Evolutionary conservation across 495 filamentous ascomycete genomes (phyloP).

Genomic region (Alectoria sarmentosa): DNA sequence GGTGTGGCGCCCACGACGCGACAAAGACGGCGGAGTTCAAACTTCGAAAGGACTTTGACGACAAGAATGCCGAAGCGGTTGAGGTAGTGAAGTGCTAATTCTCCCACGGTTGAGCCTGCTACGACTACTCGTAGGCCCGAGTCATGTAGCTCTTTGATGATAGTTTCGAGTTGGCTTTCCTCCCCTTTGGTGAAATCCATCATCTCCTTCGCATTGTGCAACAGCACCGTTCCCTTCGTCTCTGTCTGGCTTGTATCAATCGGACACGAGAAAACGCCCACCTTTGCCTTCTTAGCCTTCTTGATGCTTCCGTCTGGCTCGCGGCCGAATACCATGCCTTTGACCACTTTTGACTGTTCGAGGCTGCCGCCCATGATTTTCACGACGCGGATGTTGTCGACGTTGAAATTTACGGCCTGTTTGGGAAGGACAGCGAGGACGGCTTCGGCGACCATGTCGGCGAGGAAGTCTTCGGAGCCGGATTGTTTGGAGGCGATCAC

Average conservation of each 20-base stretch:
- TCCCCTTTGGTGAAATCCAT: conserved; percentile 96
- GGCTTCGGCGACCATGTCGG: conserved; percentile 82
- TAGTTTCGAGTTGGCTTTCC: conserved; percentile 79
- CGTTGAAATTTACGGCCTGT: conserved; percentile 97
- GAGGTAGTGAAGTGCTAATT: conserved; percentile 94
- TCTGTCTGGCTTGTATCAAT: conserved; percentile 96
- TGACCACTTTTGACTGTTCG: conserved; percentile 88
- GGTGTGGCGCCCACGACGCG: conserved; percentile 95
- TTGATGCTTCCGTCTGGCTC: conserved; percentile 87
- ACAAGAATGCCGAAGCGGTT: conserved; percentile 93
- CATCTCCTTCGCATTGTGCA: conserved; percentile 98
- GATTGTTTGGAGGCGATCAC: conserved; percentile 96
- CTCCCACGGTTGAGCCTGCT: conserved; percentile 84
- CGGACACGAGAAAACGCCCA: conserved; percentile 92
- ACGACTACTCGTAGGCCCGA: conserved; percentile 88
- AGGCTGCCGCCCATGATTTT: conserved; percentile 99
- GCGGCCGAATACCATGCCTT: conserved; percentile 96
- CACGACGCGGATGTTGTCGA: conserved; percentile 97
- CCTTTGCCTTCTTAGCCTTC: conserved; percentile 87
- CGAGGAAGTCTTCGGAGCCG: conserved; percentile 82
- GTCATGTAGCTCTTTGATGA: conserved; percentile 93
- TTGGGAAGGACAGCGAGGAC: conserved; percentile 92
- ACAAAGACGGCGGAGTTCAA: conserved; percentile 88
- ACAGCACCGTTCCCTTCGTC: conserved; percentile 98
- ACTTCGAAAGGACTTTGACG: conserved; percentile 98